Base-by-base conservation (phyloP, 192 early-diverging fungal genomes). In the Mortierella claussenii region DNA sequence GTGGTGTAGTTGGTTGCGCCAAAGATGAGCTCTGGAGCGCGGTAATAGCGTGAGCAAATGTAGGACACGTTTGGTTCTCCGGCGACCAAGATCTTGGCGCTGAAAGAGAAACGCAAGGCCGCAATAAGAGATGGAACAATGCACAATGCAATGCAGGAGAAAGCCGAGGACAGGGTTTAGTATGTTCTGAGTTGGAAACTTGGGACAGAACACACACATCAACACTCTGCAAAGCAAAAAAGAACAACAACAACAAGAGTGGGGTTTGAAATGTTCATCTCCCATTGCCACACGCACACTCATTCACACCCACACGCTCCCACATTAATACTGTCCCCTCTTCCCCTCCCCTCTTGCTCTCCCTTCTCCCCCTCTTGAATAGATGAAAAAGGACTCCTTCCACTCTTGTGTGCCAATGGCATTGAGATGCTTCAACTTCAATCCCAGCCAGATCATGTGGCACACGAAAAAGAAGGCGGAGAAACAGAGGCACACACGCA, bases 31-130 rank as follows among this genome's bases (percentile, higher is more conserved):
- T 98, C 96, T 5, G 96, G 96, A 6, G 95, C 96, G 34, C 96
- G 89, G 85, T 98, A 98, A 80, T 98, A 98, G 61, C 96, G 88
- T 50, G 96, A 98, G 83, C 96, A 98, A 45, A 98, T 98, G 83
- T 98, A 96, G 46, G 94, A 94, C 53, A 99, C 97, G 82, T 99
- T 99, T 33, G 96, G 95, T 81, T 99, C 97, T 34, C 94, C 97
- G 28, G 90, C 89, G 21, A 96, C 83, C 52, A 99, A 87, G 17
- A 94, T 93, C 83, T 99, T 99, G 44, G 97, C 97, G 67, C 92
- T 93, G 80, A 1, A 34, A 24, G 18, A 18, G 31, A 12, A 46
- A 43, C 27, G 34, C 26, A 63, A 30, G 4, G n/a, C 18, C 23
- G 27, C 23, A 43, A 2, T n/a, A 31, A 55, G 30, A 21, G 21